Evolutionary conservation across 352 stramenopile genomes (phyloP).

Genomic region (Phytophthora hibernalis): DNA sequence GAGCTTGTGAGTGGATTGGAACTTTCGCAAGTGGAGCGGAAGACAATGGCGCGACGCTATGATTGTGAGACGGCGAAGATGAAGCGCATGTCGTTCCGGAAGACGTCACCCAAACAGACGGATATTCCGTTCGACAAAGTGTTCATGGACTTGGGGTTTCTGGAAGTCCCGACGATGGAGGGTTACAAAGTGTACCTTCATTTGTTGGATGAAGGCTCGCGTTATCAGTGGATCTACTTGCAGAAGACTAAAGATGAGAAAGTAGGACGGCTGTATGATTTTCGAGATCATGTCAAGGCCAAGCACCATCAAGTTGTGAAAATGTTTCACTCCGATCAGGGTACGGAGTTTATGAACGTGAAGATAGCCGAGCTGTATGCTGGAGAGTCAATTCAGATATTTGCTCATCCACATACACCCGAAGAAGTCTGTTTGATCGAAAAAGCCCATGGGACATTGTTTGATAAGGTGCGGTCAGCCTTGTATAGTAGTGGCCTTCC

Average conservation of each 20-base stretch:
- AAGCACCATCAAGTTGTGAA: slow-evolving; percentile 3
- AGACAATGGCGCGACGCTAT: background rate
- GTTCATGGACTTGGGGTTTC: slow-evolving; percentile 13
- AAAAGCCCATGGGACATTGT: background rate
- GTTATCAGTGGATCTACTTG: slow-evolving; percentile 15
- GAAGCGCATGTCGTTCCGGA: slow-evolving; percentile 21
- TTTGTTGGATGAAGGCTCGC: slow-evolving; percentile 14
- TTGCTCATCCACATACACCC: slow-evolving; percentile 16
- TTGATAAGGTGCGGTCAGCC: slow-evolving; percentile 9
- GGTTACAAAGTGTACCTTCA: slow-evolving; percentile 14
- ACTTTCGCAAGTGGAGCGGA: background rate
- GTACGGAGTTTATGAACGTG: background rate
- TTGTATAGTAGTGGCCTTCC: slow-evolving; percentile 13
- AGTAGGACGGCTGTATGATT: background rate
- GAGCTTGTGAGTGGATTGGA: slow-evolving; percentile 1
- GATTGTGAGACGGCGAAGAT: slow-evolving; percentile 26
- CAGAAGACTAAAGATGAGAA: slow-evolving; percentile 24
- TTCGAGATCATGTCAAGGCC: background rate
- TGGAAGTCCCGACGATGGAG: background rate
- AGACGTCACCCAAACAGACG: background rate
- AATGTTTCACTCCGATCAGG: slow-evolving; percentile 11
- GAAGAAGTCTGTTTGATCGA: slow-evolving; percentile 17
- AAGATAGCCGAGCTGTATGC: background rate
- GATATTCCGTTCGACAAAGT: slow-evolving; percentile 9
- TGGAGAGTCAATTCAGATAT: slow-evolving; percentile 22